A percentile compares a stretch with the other conserved stretches of the same genome.
phyloP scores from a whole-genome alignment of 345 rosid species.

The Geranium brycei region DNA sequence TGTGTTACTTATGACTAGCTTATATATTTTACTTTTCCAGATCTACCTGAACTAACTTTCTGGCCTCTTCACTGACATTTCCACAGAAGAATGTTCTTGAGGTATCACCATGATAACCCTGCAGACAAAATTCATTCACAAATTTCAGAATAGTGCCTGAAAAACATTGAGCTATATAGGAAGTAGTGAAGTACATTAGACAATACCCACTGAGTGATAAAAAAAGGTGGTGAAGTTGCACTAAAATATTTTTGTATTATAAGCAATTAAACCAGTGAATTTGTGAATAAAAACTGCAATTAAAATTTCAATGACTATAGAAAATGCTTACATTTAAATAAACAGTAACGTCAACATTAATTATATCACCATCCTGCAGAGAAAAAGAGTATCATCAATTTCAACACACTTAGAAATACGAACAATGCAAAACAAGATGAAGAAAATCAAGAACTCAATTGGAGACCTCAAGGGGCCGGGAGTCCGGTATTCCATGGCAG shows the following conservation, averaged over 20 bases:
- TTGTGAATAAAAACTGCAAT: neutral
- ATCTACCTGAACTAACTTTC: slow-evolving; percentile 62
- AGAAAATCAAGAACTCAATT: slow-evolving; percentile 5
- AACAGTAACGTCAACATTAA: slow-evolving; percentile 86
- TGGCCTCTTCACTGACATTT: slow-evolving; percentile 64
- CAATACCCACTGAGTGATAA: neutral
- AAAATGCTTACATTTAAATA: slow-evolving; percentile 53
- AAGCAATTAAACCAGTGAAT: no score
- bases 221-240: neutral
- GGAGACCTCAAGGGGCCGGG: slow-evolving; percentile 66
- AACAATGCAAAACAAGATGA: neutral
- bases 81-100: slow-evolving; percentile 93
- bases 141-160: neutral
- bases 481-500: slow-evolving; percentile 96
- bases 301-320: neutral
- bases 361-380: slow-evolving; percentile 88
- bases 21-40: neutral
- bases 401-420: neutral
- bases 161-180: neutral
- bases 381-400: neutral
- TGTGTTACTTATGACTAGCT: neutral
- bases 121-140: slow-evolving; percentile 6
- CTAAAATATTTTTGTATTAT: no score
- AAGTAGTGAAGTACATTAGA: neutral
- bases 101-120: slow-evolving; percentile 97